Conservation (phyloP, 1,284 basidiomycete genomes). For the Ustilago crameri region DNA sequence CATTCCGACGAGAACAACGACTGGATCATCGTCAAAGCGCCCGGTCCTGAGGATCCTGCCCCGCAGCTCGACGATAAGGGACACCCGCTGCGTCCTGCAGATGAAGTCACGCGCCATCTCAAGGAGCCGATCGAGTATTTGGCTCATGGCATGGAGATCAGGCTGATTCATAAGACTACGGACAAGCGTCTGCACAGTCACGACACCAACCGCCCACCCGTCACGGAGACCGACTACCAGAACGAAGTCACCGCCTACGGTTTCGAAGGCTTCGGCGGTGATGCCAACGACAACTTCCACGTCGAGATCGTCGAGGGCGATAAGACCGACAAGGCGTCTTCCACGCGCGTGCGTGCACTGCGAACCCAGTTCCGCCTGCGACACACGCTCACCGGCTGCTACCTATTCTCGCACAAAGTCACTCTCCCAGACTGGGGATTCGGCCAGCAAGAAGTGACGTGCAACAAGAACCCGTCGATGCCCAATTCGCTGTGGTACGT, state of each 20-base stretch:
- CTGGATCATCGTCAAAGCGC: conserved; percentile 79
- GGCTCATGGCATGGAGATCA: conserved; percentile 78
- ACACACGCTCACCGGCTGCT: conserved; percentile 90
- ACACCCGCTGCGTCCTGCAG: conserved; percentile 48
- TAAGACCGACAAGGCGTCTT: conserved; percentile 68
- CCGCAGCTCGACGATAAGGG: conserved; percentile 62
- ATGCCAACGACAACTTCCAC: conserved; percentile 94
- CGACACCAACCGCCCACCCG: conserved; percentile 84
- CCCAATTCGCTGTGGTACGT: conserved; percentile 94
- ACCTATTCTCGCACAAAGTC: conserved; percentile 96
- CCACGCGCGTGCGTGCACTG: conserved; percentile 79
- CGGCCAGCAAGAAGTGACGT: conserved; percentile 96
- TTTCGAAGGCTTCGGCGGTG: conserved; percentile 82
- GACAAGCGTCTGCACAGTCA: conserved; percentile 93
- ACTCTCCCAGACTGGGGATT: conserved; percentile 97
- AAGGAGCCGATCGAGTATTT: conserved; percentile 75
- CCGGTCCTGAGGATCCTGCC: conserved; percentile 72
- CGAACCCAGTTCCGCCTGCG: conserved; percentile 84
- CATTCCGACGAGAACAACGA: conserved; percentile 92
- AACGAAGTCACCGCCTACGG: conserved; percentile 98
- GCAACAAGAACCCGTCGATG: conserved; percentile 92
- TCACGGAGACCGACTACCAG: conserved; percentile 99
- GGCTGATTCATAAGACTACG: conserved; percentile 83
- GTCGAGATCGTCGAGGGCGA: conserved; percentile 84
- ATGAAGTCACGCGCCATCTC: conserved; percentile 54